These are phyloP conservation scores for Boletus subcaerulescens DNA, from an alignment of 768 basidiomycete species.

Conservation along the genomic window DNA sequence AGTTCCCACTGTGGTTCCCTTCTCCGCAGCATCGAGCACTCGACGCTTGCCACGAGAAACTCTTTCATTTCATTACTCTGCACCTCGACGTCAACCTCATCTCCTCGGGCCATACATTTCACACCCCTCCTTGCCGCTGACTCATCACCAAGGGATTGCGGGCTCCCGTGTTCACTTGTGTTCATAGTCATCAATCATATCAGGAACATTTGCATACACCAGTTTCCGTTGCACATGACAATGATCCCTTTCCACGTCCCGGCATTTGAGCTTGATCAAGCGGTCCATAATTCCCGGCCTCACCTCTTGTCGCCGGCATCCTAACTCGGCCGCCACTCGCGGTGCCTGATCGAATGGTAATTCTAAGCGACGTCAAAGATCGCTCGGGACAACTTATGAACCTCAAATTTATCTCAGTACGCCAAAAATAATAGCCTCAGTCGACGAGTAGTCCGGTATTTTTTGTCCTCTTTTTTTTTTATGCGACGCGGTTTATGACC, in stretches of 20 bases:
- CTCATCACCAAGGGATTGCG: slow-evolving; percentile 13
- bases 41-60: background rate
- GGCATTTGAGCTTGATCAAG: no score
- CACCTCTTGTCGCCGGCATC: slow-evolving; percentile 16
- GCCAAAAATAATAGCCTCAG: slow-evolving; percentile 32
- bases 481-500: background rate
- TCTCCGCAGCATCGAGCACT: slow-evolving; percentile 26
- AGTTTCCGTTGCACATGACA: slow-evolving; percentile 1
- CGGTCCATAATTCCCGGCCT: background rate
- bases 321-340: slow-evolving; percentile 2
- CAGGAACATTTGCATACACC: slow-evolving; percentile 9
- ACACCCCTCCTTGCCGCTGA: slow-evolving; percentile 5
- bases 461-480: slow-evolving; percentile 16
- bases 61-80: no score
- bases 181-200: slow-evolving; percentile 8
- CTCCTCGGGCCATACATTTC: slow-evolving; percentile 17
- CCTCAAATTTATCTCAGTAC: slow-evolving; percentile 24
- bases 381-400: slow-evolving; percentile 9
- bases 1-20: slow-evolving; percentile 21
- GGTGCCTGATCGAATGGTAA: slow-evolving; percentile 29
- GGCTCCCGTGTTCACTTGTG: slow-evolving; percentile 14
- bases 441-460: slow-evolving; percentile 10
- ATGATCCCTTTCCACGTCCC: background rate
- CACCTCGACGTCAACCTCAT: slow-evolving; percentile 1
- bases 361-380: slow-evolving; percentile 28